Conservation (phyloP, 23 red algal genomes). For the Gracilaria vermiculophylla region DNA sequence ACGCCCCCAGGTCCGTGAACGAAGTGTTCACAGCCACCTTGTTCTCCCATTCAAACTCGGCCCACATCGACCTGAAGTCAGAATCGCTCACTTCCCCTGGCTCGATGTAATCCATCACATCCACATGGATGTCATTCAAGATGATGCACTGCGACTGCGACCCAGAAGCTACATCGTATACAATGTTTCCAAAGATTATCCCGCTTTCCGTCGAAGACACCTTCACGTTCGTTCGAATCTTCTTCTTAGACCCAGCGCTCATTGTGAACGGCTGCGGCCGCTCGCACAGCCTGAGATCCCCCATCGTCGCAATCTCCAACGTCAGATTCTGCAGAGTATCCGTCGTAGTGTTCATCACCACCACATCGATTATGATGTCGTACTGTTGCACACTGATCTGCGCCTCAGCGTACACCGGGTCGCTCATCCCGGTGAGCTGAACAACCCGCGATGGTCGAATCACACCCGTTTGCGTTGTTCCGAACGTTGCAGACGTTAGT, state of each 20-base stretch:
- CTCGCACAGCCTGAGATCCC: slow-evolving; percentile 95
- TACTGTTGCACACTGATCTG: slow-evolving; percentile 93
- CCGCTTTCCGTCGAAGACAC: slow-evolving; percentile 96
- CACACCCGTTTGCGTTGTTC: slow-evolving; percentile 21
- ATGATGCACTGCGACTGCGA: slow-evolving; percentile 84
- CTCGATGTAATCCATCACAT: slow-evolving; percentile 99
- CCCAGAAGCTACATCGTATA: slow-evolving; percentile 83
- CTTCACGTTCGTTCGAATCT: slow-evolving; percentile 91
- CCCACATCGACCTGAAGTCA: slow-evolving; percentile 95
- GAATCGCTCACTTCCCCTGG: slow-evolving; percentile 85
- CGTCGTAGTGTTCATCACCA: slow-evolving; percentile 85
- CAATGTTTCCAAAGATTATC: slow-evolving; percentile 99
- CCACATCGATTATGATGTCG: slow-evolving; percentile 95
- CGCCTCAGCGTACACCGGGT: slow-evolving; percentile 97
- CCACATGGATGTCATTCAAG: slow-evolving; percentile 95
- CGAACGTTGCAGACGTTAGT: slow-evolving; percentile 48
- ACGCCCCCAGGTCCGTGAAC: slow-evolving; percentile 66
- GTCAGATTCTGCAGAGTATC: slow-evolving; percentile 88
- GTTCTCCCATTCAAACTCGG: slow-evolving; percentile 99
- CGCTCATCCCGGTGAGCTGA: slow-evolving; percentile 92
- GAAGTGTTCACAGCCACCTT: slow-evolving; percentile 79
- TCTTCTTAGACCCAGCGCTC: slow-evolving; percentile 62
- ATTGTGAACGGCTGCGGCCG: slow-evolving; percentile 85
- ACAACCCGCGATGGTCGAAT: slow-evolving; percentile 76
- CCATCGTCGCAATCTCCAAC: slow-evolving; percentile 95